These are phyloP conservation scores for Lecanoromycetidae sp. DNA, from an alignment of 2,329 filamentous ascomycete species.

Conservation along the genomic window DNA sequence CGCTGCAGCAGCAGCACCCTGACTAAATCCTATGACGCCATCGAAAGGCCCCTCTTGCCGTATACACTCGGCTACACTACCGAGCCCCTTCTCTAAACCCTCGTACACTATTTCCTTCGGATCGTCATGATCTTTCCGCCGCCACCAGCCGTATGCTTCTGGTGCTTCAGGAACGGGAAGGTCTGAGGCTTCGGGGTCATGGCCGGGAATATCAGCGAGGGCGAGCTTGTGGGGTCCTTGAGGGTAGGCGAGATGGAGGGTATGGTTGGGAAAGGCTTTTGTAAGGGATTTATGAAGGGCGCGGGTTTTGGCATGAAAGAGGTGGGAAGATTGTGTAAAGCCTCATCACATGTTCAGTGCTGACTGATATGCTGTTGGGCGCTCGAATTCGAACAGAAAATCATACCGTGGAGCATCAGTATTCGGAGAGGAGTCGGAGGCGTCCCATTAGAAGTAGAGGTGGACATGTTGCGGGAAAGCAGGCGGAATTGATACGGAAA, in stretches of 20 bases:
- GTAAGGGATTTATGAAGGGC: conserved; percentile 68
- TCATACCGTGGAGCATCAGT: conserved; percentile 66
- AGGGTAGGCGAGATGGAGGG: conserved; percentile 55
- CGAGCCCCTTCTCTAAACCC: conserved; percentile 57
- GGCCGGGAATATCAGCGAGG: conserved; percentile 58
- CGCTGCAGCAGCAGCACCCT: conserved; percentile 61
- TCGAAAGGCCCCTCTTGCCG: conserved; percentile 56
- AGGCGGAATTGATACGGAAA: not conserved
- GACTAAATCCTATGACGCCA: conserved; percentile 70
- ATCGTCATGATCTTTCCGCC: conserved; percentile 47
- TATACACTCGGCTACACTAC: conserved; percentile 49
- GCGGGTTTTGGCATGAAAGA: conserved; percentile 81
- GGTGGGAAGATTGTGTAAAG: conserved; percentile 77
- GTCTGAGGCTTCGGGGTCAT: conserved; percentile 35
- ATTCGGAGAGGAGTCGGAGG: conserved; percentile 42
- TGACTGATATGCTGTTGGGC: no score
- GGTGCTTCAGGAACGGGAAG: conserved; percentile 30
- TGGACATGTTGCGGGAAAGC: not conserved
- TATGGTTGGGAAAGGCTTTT: conserved; percentile 56
- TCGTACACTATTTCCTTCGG: conserved; percentile 43
- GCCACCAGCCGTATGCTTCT: conserved; percentile 79
- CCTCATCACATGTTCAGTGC: no score
- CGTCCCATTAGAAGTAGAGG: not conserved
- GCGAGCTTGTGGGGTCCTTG: conserved; percentile 54
- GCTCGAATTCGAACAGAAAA: no score